Evolutionary conservation across 2,329 filamentous ascomycete genomes (phyloP).

Genomic region (Xylariaceae sp.): DNA sequence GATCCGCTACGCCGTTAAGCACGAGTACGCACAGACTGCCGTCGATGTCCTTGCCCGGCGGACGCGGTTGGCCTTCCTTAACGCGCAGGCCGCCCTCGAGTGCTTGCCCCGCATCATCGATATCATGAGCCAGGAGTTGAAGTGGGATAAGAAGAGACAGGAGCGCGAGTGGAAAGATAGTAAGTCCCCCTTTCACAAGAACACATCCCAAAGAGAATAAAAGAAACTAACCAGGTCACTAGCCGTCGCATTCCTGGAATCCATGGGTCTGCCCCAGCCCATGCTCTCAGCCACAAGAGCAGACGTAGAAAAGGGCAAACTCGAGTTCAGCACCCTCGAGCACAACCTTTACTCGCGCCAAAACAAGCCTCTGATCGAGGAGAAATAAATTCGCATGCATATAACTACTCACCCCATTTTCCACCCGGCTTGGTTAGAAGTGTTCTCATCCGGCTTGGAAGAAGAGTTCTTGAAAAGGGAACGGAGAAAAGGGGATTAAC

Average conservation of each 20-base stretch:
- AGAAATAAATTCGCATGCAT: conserved; percentile 18
- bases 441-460: not conserved
- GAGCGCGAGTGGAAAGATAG: conserved; percentile 76
- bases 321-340: conserved; percentile 53
- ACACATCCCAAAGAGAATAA: no score
- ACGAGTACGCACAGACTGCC: conserved; percentile 89
- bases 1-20: conserved; percentile 76
- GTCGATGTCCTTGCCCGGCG: conserved; percentile 82
- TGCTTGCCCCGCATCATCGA: conserved; percentile 81
- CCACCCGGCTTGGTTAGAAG: no score
- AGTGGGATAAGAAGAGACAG: conserved; percentile 69
- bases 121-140: conserved; percentile 78
- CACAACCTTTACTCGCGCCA: conserved; percentile 59
- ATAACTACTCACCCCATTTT: not conserved
- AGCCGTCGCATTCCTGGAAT: conserved; percentile 57
- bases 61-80: conserved; percentile 82
- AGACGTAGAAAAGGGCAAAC: conserved; percentile 56
- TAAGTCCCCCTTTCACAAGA: conserved; percentile 35
- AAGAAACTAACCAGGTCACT: not conserved
- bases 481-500: not conserved
- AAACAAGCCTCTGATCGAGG: conserved; percentile 44
- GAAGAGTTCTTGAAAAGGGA: not conserved
- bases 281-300: conserved; percentile 53
- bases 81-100: conserved; percentile 84
- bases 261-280: conserved; percentile 60